Evolutionary conservation across 2,329 filamentous ascomycete species (phyloP).

Genomic region (Paraphaeosphaeria minitans): DNA sequence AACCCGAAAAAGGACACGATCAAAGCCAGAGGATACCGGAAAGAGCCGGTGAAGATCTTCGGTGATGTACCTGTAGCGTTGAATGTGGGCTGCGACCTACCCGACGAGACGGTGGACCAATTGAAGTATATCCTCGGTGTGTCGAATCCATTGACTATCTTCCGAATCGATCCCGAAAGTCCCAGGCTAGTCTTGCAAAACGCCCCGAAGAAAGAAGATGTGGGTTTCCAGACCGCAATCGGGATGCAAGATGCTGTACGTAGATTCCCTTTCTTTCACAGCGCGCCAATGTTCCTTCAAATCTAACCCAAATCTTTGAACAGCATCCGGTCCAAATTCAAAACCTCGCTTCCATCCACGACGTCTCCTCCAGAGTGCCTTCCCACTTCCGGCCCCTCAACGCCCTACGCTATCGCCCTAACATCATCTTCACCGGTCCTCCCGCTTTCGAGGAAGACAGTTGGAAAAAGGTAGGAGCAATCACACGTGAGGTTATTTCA

Average conservation of each 20-base stretch:
- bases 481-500: slow-evolving; percentile 39
- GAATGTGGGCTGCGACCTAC: slow-evolving; percentile 53
- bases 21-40: slow-evolving; percentile 62
- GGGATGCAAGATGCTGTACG: slow-evolving; percentile 73
- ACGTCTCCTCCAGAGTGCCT: slow-evolving; percentile 63
- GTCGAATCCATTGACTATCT: slow-evolving; percentile 68
- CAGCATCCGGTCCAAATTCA: slow-evolving; percentile 74
- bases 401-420: slow-evolving; percentile 70
- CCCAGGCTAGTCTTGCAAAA: slow-evolving; percentile 65
- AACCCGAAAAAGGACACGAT: slow-evolving; percentile 64
- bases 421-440: slow-evolving; percentile 70
- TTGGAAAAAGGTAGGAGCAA: slow-evolving; percentile 61
- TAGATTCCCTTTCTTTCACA: not conserved
- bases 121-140: slow-evolving; percentile 70
- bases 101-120: slow-evolving; percentile 64
- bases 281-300: not conserved
- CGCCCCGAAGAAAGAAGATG: slow-evolving; percentile 62
- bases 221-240: slow-evolving; percentile 68
- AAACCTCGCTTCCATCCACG: slow-evolving; percentile 67
- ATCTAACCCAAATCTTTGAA: not conserved
- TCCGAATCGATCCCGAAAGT: slow-evolving; percentile 66
- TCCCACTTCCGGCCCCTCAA: slow-evolving; percentile 62
- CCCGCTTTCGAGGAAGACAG: slow-evolving; percentile 71
- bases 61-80: slow-evolving; percentile 58
- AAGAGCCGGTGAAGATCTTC: slow-evolving; percentile 69